phyloP scores from a whole-genome alignment of 805 yeast species.

The Maudiozyma barnettii region DNA sequence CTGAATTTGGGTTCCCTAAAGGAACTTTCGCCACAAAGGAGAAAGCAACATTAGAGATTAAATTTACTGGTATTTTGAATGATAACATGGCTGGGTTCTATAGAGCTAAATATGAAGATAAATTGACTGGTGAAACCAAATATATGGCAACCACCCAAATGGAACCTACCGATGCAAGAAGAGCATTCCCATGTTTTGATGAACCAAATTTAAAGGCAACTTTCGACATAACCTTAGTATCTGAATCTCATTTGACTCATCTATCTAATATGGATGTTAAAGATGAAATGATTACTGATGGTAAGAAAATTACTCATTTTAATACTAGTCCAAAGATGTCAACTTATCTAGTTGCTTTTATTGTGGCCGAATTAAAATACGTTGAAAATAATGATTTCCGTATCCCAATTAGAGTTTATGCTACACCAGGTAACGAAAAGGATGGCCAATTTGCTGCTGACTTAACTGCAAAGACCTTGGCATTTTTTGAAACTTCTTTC shows the following conservation, averaged over 20 bases:
- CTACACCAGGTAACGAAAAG: constrained; percentile 67
- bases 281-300: constrained; percentile 35
- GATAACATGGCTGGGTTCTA: constrained; percentile 80
- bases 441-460: constrained; percentile 68
- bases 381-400: constrained; percentile 57
- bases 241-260: constrained; percentile 46
- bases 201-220: constrained; percentile 75
- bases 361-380: constrained; percentile 69
- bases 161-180: constrained; percentile 80
- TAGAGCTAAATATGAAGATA: constrained; percentile 51
- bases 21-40: constrained; percentile 24
- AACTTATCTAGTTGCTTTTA: constrained; percentile 77
- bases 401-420: constrained; percentile 71
- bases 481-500: constrained; percentile 61
- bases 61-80: constrained; percentile 55
- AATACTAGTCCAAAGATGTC: constrained; percentile 77
- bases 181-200: constrained; percentile 82
- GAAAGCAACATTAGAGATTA: constrained; percentile 33
- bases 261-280: constrained; percentile 63
- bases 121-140: constrained; percentile 51
- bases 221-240: constrained; percentile 54
- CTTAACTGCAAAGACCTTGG: constrained; percentile 64
- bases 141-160: constrained; percentile 77
- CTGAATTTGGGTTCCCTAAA: constrained; percentile 47
- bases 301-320: constrained; percentile 49